A percentile compares a stretch with the other conserved stretches of the same genome.
phyloP scores from a whole-genome alignment of 345 rosid species.

The Eucalyptus dawsonii region DNA sequence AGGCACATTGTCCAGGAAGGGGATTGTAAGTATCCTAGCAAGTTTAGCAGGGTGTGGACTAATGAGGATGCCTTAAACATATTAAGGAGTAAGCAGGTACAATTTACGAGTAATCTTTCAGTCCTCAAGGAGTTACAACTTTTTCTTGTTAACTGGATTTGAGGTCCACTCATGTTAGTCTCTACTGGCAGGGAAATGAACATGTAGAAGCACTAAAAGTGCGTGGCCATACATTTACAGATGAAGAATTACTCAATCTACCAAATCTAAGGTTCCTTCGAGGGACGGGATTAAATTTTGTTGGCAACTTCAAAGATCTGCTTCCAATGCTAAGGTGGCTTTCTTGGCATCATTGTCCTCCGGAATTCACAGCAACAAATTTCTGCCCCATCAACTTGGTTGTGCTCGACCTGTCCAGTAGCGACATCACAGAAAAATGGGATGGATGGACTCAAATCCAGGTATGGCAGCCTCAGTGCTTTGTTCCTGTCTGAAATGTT shows the following conservation, averaged over 20 bases:
- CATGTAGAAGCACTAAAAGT: conserved; percentile 4
- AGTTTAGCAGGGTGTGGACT: conserved; percentile 10
- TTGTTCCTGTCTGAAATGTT: background rate
- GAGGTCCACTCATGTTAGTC: background rate
- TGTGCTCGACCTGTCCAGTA: background rate
- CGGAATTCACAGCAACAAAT: background rate
- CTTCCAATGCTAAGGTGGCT: conserved; percentile 5
- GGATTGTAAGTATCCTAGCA: background rate
- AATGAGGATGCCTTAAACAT: background rate
- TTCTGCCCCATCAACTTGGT: background rate
- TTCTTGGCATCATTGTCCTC: conserved; percentile 1
- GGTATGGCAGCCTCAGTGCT: background rate
- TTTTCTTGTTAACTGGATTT: background rate
- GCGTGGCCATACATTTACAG: background rate
- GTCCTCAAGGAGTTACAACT: background rate
- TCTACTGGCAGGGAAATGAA: conserved; percentile 1
- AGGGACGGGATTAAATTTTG: background rate
- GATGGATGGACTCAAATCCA: background rate
- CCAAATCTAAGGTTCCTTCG: background rate
- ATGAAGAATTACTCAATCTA: conserved; percentile 1
- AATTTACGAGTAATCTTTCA: background rate
- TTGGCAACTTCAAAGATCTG: background rate
- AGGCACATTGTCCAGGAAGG: conserved; percentile 3
- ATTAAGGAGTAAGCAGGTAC: background rate
- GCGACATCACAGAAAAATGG: background rate